Evolutionary conservation across 495 filamentous ascomycete species (phyloP).

Genomic region (Beverwykella pulmonaria): DNA sequence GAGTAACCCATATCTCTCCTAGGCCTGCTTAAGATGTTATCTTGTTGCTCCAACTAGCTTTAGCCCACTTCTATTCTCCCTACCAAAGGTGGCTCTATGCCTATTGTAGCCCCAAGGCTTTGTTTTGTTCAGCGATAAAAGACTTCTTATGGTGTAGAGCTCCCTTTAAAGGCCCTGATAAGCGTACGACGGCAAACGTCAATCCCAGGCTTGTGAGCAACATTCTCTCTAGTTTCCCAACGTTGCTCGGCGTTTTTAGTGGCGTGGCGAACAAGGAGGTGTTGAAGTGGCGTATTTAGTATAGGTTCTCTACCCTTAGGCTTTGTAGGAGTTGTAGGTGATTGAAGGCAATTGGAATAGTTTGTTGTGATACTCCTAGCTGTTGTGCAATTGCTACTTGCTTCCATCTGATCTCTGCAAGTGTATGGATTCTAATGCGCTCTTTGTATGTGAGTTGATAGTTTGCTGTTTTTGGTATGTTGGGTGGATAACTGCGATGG

Average conservation of each 20-base stretch:
- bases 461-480: too few relatives aligned
- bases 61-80: neutral
- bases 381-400: neutral
- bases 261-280: too few relatives aligned
- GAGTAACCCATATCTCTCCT: neutral
- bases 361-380: neutral
- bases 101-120: neutral
- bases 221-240: neutral
- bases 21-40: neutral
- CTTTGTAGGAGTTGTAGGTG: neutral
- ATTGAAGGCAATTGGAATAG: neutral
- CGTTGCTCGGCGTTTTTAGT: too few relatives aligned
- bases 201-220: slow-evolving; percentile 2
- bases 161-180: too few relatives aligned
- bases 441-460: too few relatives aligned
- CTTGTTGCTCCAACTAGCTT: neutral
- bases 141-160: neutral
- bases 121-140: neutral
- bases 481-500: too few relatives aligned
- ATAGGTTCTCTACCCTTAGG: neutral
- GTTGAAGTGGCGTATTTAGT: slow-evolving; percentile 1
- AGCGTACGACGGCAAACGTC: slow-evolving; percentile 1
- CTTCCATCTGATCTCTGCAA: slow-evolving; percentile 2
- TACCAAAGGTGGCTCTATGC: neutral
- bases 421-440: neutral